These are phyloP conservation scores for Melampsora americana DNA, from an alignment of 1,284 basidiomycete genomes.

Conservation along the genomic window DNA sequence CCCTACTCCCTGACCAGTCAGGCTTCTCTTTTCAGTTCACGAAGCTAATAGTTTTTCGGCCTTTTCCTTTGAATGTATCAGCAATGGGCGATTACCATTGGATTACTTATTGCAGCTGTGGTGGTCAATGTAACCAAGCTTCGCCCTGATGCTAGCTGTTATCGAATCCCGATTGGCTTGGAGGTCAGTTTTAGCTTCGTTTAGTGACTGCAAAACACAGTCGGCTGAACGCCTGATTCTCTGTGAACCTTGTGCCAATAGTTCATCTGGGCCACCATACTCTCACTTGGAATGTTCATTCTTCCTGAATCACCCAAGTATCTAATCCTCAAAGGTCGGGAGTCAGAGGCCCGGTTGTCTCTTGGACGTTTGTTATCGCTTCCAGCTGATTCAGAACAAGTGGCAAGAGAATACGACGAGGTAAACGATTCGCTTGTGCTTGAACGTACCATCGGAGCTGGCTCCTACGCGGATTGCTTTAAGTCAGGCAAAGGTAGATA, in stretches of 20 bases:
- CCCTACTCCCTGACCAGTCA: conserved; percentile 45
- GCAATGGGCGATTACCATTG: conserved; percentile 61
- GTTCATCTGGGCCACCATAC: conserved; percentile 10
- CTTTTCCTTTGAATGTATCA: conserved; percentile 43
- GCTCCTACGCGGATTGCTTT: conserved; percentile 55
- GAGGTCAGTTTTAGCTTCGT: conserved; percentile 43
- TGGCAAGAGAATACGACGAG: conserved; percentile 51
- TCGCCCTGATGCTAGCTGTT: conserved; percentile 45
- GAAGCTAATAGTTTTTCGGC: neutral
- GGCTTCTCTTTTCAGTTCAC: neutral
- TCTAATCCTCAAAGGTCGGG: conserved; percentile 6
- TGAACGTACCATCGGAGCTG: conserved; percentile 52
- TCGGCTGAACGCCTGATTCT: neutral
- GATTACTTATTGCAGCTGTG: conserved; percentile 24
- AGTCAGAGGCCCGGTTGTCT: neutral
- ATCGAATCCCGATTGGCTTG: conserved; percentile 51
- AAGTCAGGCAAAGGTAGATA: conserved; percentile 58
- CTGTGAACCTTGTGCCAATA: conserved; percentile 1
- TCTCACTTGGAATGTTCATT: neutral
- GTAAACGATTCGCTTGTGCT: conserved; percentile 51
- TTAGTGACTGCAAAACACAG: neutral
- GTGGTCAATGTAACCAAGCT: conserved; percentile 48
- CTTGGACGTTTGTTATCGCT: conserved; percentile 3
- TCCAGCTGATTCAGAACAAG: conserved; percentile 13
- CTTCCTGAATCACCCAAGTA: conserved; percentile 4